These are phyloP conservation scores for Metarhizium guizhouense DNA, from an alignment of 2,329 filamentous ascomycete genomes.

Conservation along the genomic window DNA sequence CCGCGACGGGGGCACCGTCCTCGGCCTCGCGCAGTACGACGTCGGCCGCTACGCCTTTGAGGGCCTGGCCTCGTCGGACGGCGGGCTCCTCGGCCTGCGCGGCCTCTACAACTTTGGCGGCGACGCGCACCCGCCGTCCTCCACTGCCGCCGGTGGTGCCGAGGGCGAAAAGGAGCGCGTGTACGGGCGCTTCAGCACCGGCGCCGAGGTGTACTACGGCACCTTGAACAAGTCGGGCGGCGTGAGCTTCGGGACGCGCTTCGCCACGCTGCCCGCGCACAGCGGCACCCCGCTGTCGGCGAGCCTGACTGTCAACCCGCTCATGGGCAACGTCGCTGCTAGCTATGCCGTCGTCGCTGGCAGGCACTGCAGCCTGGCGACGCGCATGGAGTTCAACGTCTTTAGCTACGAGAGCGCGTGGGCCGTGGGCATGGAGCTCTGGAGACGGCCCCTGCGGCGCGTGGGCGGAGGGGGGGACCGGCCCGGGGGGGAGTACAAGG, in stretches of 20 bases:
- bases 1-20: slow-evolving; percentile 65
- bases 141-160: slow-evolving; percentile 13
- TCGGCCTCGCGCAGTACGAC: slow-evolving; percentile 72
- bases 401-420: slow-evolving; percentile 97
- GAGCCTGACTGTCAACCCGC: slow-evolving; percentile 83
- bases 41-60: slow-evolving; percentile 81
- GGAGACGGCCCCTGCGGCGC: slow-evolving; percentile 53
- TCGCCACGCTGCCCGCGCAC: slow-evolving; percentile 74
- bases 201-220: slow-evolving; percentile 92
- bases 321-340: slow-evolving; percentile 88
- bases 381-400: slow-evolving; percentile 92
- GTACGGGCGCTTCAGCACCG: slow-evolving; percentile 79
- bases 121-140: slow-evolving; percentile 30
- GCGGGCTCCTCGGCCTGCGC: slow-evolving; percentile 75
- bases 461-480: slow-evolving; percentile 26
- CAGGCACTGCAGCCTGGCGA: slow-evolving; percentile 73
- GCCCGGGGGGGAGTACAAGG: slow-evolving; percentile 1
- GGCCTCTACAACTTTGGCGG: slow-evolving; percentile 92
- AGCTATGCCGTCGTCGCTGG: slow-evolving; percentile 89
- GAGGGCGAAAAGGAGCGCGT: slow-evolving; percentile 46
- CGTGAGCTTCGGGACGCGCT: slow-evolving; percentile 78
- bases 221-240: slow-evolving; percentile 90
- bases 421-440: slow-evolving; percentile 85
- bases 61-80: slow-evolving; percentile 86
- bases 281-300: slow-evolving; percentile 87